Conservation (phyloP, 2,329 filamentous ascomycete genomes). For the Calonectria pseudoturangicola region DNA sequence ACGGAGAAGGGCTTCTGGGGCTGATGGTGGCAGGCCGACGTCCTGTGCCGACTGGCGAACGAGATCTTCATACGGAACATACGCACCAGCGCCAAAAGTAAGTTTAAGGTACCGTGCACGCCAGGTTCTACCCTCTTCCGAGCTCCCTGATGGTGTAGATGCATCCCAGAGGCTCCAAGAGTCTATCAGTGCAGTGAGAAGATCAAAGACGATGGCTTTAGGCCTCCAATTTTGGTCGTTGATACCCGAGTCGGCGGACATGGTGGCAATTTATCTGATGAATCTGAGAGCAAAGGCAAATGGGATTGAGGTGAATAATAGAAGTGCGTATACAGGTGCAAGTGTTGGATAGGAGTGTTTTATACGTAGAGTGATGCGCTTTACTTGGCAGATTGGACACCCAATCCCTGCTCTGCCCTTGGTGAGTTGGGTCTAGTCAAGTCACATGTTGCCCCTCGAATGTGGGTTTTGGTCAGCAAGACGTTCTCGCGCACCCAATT, state of each 20-base stretch:
- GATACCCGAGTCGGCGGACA: neutral
- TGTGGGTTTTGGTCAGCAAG: slow-evolving; percentile 12
- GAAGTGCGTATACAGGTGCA: neutral
- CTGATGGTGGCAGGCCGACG: slow-evolving; percentile 55
- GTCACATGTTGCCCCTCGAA: slow-evolving; percentile 6
- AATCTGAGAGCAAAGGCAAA: neutral
- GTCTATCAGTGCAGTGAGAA: slow-evolving; percentile 63
- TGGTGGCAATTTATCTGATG: neutral
- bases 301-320: neutral
- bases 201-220: slow-evolving; percentile 62
- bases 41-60: slow-evolving; percentile 56
- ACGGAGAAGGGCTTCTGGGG: slow-evolving; percentile 53
- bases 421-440: neutral
- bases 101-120: slow-evolving; percentile 61
- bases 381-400: neutral
- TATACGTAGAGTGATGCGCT: neutral
- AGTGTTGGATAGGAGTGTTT: neutral
- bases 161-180: slow-evolving; percentile 63
- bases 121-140: slow-evolving; percentile 58
- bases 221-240: slow-evolving; percentile 51
- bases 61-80: slow-evolving; percentile 58
- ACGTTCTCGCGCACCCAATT: slow-evolving; percentile 16
- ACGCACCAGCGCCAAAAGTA: slow-evolving; percentile 59
- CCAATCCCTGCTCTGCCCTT: too few relatives aligned
- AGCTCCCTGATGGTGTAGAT: slow-evolving; percentile 52